phyloP scores from a whole-genome alignment of 2,329 filamentous ascomycete species.

The Monilinia laxa region DNA sequence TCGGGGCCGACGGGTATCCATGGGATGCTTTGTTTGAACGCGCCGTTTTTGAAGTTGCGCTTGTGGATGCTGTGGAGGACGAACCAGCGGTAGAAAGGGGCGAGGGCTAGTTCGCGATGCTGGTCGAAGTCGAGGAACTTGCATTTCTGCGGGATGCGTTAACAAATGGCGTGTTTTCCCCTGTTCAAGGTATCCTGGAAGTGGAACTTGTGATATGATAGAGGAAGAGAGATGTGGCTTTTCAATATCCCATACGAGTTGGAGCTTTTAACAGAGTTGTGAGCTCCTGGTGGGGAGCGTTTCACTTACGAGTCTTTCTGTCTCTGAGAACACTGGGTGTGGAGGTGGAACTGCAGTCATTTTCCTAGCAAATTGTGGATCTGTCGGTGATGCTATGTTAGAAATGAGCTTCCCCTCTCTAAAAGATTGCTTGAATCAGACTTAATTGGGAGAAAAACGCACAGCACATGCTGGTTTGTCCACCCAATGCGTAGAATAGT shows the following conservation, averaged over 20 bases:
- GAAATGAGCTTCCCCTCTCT: background rate
- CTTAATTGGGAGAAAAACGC: background rate
- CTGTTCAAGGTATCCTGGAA: background rate
- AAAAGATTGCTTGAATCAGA: background rate
- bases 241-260: background rate
- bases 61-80: constrained; percentile 22
- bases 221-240: background rate
- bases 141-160: background rate
- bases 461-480: background rate
- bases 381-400: background rate
- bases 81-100: constrained; percentile 20
- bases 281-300: too few relatives aligned
- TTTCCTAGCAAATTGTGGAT: constrained; percentile 6
- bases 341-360: background rate
- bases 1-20: background rate
- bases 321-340: background rate
- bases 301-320: constrained; percentile 5
- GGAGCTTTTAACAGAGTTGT: too few relatives aligned
- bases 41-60: constrained; percentile 10
- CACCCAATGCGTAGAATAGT: background rate
- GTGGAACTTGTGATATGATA: background rate
- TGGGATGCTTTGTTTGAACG: background rate
- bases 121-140: background rate
- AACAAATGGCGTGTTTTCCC: too few relatives aligned
- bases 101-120: background rate